Base-by-base conservation (phyloP, 257 asterid genomes). In the Rhazya stricta region DNA sequence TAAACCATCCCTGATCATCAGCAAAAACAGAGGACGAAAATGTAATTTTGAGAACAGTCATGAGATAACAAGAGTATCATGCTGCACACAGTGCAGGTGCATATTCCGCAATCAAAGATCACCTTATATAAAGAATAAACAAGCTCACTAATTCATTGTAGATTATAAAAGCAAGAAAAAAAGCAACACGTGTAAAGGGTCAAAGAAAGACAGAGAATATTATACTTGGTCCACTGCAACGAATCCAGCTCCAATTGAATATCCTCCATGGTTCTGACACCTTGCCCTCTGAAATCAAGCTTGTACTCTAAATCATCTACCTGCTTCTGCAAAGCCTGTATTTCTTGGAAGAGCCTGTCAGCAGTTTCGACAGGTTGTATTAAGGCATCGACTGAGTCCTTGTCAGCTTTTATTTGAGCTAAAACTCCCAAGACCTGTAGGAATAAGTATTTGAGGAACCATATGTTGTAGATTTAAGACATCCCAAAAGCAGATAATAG, bases 401-500 rank as follows among this genome's bases (percentile, higher is more conserved):
- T 95, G 78, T 95, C 99, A 39, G 91, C 85, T 81, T 91, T 91
- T 58, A 95, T 76, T 86, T 92, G 98, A 82, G 94, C 98, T 82
- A 91, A 80, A 75, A 89, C 98, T 73, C 96, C 96, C 56, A 92
- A 81, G 69, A 89, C 88, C 98, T 95, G 89, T 75, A 75, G 73
- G 74, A 62, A 75, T 75, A 56, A 79, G 9, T 25, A 62, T 62
- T 32, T 32, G 18, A 34, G 69, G 25, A 62, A 32, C 45, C 45
- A 53, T 27, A 74, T 29, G 27, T 48, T n/a, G 42, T 41, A 29
- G 48, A n/a, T 21, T 13, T 5, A 39, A 68, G 25, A 57, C 18
- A 57, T 13, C 70, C 27, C 21, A 58, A 30, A 69, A 21, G 37
- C 51, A 69, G 27, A 39, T 51, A 62, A 16, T 60, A 27, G 27